These are phyloP conservation scores for Fusarium buharicum DNA, from an alignment of 2,329 filamentous ascomycete species.

Conservation along the genomic window DNA sequence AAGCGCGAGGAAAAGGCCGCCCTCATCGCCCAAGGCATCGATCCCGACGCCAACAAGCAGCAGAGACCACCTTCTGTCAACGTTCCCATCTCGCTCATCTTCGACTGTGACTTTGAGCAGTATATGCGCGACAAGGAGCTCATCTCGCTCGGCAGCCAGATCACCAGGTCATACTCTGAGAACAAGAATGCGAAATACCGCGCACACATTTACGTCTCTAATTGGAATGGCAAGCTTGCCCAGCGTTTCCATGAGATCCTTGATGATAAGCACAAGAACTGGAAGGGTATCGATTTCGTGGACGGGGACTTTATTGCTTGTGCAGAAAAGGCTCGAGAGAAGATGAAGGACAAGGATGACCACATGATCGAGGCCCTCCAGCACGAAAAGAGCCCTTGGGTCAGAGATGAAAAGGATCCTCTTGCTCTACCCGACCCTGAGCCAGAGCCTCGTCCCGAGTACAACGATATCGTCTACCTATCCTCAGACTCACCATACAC, in stretches of 20 bases:
- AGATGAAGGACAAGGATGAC: slow-evolving; percentile 71
- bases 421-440: slow-evolving; percentile 51
- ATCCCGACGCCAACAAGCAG: slow-evolving; percentile 50
- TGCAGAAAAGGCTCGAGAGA: slow-evolving; percentile 70
- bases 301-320: slow-evolving; percentile 79
- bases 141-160: slow-evolving; percentile 82
- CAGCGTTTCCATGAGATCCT: slow-evolving; percentile 83
- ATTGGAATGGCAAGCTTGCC: slow-evolving; percentile 79
- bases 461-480: slow-evolving; percentile 78
- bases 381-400: slow-evolving; percentile 47
- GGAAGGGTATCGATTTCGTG: slow-evolving; percentile 81
- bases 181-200: slow-evolving; percentile 77
- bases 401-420: slow-evolving; percentile 47
- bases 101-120: slow-evolving; percentile 93
- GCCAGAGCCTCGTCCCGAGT: slow-evolving; percentile 48
- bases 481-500: slow-evolving; percentile 91
- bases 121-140: slow-evolving; percentile 90
- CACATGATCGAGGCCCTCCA: slow-evolving; percentile 69
- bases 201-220: slow-evolving; percentile 79
- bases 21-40: slow-evolving; percentile 60
- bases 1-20: slow-evolving; percentile 62
- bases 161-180: slow-evolving; percentile 90
- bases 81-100: slow-evolving; percentile 80
- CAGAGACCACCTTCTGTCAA: slow-evolving; percentile 58
- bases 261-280: slow-evolving; percentile 75